Conservation (phyloP, 2,329 filamentous ascomycete genomes). For the Coleophoma crateriformis region DNA sequence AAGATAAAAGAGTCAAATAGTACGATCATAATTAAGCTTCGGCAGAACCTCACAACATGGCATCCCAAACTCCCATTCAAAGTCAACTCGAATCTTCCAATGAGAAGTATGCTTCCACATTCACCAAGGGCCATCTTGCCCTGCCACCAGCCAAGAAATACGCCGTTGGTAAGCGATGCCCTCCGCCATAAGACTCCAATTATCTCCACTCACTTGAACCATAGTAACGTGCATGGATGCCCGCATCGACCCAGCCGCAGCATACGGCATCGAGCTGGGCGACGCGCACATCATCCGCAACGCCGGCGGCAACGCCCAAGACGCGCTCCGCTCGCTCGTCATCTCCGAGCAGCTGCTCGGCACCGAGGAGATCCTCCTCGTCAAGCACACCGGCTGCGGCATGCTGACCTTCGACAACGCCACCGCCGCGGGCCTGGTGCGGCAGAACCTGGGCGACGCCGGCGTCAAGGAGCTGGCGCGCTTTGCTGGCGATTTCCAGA, state of each 20-base stretch:
- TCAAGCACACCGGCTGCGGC: slow-evolving; percentile 55
- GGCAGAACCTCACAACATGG: background rate
- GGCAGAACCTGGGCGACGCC: slow-evolving; percentile 46
- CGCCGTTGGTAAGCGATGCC: slow-evolving; percentile 44
- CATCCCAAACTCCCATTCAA: slow-evolving; percentile 35
- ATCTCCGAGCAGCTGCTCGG: slow-evolving; percentile 77
- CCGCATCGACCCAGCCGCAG: slow-evolving; percentile 60
- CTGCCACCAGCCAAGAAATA: slow-evolving; percentile 68
- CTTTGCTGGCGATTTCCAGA: slow-evolving; percentile 17
- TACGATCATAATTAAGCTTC: too few species aligned
- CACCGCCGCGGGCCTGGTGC: slow-evolving; percentile 48
- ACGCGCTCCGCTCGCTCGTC: slow-evolving; percentile 68
- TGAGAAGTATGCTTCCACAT: slow-evolving; percentile 48
- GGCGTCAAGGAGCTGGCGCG: slow-evolving; percentile 31
- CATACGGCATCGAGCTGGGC: slow-evolving; percentile 66
- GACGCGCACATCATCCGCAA: slow-evolving; percentile 78
- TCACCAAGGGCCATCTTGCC: slow-evolving; percentile 60
- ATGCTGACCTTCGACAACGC: slow-evolving; percentile 65
- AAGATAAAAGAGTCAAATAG: too few species aligned
- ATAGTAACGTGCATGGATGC: slow-evolving; percentile 79
- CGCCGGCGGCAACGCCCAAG: slow-evolving; percentile 59
- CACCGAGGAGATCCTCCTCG: slow-evolving; percentile 62
- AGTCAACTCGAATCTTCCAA: slow-evolving; percentile 53
- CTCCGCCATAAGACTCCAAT: slow-evolving; percentile 6
- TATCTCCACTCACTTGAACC: background rate